Percentiles rank a stretch among this genome's conserved stretches.
Evolutionary conservation across 2,329 filamentous ascomycete genomes (phyloP).

Genomic region (Paracoccidioides lutzii): DNA sequence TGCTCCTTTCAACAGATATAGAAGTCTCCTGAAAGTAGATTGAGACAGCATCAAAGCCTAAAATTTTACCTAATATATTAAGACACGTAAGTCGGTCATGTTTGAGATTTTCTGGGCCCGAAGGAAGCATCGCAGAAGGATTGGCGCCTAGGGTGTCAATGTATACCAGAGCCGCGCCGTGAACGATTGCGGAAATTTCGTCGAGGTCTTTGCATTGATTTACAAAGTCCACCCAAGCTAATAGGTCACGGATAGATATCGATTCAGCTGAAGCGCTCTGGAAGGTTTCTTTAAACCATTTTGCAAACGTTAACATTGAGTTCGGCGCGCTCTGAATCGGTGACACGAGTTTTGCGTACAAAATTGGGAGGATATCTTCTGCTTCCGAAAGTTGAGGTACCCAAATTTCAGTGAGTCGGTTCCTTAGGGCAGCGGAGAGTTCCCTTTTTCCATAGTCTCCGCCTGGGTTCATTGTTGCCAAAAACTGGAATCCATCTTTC

Average conservation of each 20-base stretch:
- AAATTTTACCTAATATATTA: constrained; percentile 53
- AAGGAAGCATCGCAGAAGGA: constrained; percentile 71
- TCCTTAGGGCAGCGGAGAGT: constrained; percentile 83
- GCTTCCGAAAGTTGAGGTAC: constrained; percentile 75
- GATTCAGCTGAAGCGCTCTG: constrained; percentile 62
- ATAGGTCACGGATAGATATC: constrained; percentile 82
- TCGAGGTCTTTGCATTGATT: constrained; percentile 49
- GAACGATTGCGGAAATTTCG: constrained; percentile 46
- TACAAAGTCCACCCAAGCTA: constrained; percentile 88
- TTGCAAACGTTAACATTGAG: constrained; percentile 71
- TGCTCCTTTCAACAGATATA: constrained; percentile 41
- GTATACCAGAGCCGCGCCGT: constrained; percentile 90
- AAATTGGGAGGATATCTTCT: constrained; percentile 78
- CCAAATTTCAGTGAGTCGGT: constrained; percentile 98
- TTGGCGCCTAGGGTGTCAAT: constrained; percentile 93
- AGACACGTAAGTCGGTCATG: constrained; percentile 63
- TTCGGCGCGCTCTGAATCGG: constrained; percentile 46
- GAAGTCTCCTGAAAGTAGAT: constrained; percentile 54
- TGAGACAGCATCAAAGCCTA: constrained; percentile 48
- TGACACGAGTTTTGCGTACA: constrained; percentile 57
- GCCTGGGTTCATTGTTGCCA: constrained; percentile 98
- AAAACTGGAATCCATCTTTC: constrained; percentile 73
- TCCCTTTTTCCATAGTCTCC: constrained; percentile 98
- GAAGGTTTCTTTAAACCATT: constrained; percentile 78
- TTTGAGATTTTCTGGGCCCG: constrained; percentile 55